Evolutionary conservation across 2,329 filamentous ascomycete species (phyloP), one percentile per base, ranked within the genome.

Genomic region (Ceratocystis albifundus): DNA sequence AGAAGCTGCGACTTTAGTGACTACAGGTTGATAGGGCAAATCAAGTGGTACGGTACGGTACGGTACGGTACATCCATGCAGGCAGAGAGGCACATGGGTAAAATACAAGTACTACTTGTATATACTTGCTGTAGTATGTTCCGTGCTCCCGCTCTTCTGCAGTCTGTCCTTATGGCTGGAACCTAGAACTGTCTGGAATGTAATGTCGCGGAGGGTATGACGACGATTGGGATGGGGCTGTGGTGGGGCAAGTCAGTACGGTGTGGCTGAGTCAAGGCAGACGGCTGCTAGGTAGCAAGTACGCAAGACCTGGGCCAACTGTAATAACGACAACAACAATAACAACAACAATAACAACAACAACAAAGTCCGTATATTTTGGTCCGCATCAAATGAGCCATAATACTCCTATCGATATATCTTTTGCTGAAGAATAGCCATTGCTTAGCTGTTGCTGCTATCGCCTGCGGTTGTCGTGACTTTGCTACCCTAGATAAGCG

Each of bases 211-310:
- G 53, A 32, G 62, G 28, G 45, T 65, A 65, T 67, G 66, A 67
- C 59, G 66, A 67, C 50, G 63, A 65, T 65, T 25, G 48, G 48
- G 48, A 53, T 53, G 48, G 22, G 57, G 32, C 61, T 57, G 59
- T 67, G 59, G 66, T 36, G 66, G 55, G 63, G 45, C 44, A 65
- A 45, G 46, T 57, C 57, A 28, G 30, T 28, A 45, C 57, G 28
- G 30, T 50, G 55, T 62, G 65, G 41, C 64, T 55, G 48, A 53
- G 48, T 6, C 48, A 20, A 50, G 32, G 28, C 28, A 50, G 22
- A 10, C 12, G 30, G 32, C 64, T 48, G 32, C 64, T 48, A 48
- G 15, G 30, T 50, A 50, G 50, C n/a, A 59, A 59, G 41, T 50
- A 32, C 62, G 36, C 36, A 41, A 15, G 36, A 12, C 36, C 32